Base-by-base conservation (phyloP, 2,329 filamentous ascomycete species). In the Zymoseptoria crescenta region DNA sequence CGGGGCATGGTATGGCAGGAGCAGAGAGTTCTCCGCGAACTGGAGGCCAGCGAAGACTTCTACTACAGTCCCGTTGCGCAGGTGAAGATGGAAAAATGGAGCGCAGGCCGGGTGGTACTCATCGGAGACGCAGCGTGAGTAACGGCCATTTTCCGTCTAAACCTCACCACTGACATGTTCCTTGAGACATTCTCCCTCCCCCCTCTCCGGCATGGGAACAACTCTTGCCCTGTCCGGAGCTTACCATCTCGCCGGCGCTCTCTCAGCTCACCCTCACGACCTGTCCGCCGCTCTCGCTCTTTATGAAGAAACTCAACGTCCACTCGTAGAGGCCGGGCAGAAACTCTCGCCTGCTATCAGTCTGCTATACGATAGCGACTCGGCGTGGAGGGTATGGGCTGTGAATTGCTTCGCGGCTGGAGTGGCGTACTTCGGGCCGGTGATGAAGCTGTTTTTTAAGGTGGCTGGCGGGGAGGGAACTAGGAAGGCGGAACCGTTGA, bases 201-300 rank as follows among this genome's bases (percentile, higher is more conserved):
- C 72, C 2, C 63, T 73, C 52, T 68, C 65, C 3, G 72, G 72
- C 8, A 73, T 73, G 70, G 72, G 72, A 2, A 73, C 72, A 0
- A 71, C 70, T 0, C 61, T 72, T 1, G 72, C 70, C 7, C 56
- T 74, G 8, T 66, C 61, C n/a, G 72, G 72, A 24, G 72, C 71
- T 0, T 71, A 73, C 59, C 65, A 66, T 48, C 67, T 73, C 9
- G 71, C 72, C 16, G 70, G 70, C 13, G 65, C 62, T 4, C n/a
- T 73, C 0, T 13, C 49, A 1, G 58, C 59, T 8, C 55, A 68
- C 30, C 55, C 61, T 0, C 24, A 67, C n/a, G 59, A 69, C 51
- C 59, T 55, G 29, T 55, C 56, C 5, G 58, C 62, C 1, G 70
- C 65, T 2, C 66, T 72, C 8, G 55, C 51, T 6, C 59, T 55